A percentile compares a stretch with the other conserved stretches of the same genome.
These are phyloP conservation scores for Fagus sylvatica DNA, from an alignment of 306 rosid genomes.

Conservation along the genomic window DNA sequence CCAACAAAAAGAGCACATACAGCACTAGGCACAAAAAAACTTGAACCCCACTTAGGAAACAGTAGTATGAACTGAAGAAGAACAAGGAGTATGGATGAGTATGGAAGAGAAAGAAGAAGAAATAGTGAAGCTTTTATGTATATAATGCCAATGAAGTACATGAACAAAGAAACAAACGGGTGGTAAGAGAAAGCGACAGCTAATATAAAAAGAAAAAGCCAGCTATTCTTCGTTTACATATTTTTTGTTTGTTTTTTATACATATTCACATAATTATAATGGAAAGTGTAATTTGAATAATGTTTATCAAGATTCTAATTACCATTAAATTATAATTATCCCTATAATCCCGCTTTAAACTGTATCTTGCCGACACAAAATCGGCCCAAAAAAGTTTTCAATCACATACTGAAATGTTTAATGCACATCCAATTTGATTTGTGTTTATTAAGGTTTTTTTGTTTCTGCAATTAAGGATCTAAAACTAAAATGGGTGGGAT, in stretches of 20 bases:
- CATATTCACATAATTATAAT: conserved; percentile 7
- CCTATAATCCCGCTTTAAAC: background rate
- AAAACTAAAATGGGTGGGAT: background rate
- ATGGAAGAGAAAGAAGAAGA: conserved; percentile 1
- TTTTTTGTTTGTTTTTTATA: background rate
- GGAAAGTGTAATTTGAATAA: conserved; percentile 20
- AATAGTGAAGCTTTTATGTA: conserved; percentile 21
- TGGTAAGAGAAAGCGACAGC: conserved; percentile 42
- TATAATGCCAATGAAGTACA: conserved; percentile 38
- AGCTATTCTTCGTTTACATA: conserved; percentile 24
- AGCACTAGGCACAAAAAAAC: conserved; percentile 14
- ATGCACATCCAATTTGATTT: too few species aligned
- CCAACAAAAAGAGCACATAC: background rate
- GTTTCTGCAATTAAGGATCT: background rate
- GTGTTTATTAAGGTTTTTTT: too few species aligned
- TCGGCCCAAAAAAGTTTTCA: background rate
- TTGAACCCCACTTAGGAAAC: conserved; percentile 7
- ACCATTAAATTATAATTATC: background rate
- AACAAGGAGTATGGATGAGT: background rate
- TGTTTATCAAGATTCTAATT: background rate
- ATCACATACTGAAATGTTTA: background rate
- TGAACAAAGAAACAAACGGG: conserved; percentile 23
- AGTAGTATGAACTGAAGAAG: background rate
- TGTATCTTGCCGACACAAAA: conserved; percentile 35
- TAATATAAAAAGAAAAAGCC: conserved; percentile 26